Evolutionary conservation across 2,329 filamentous ascomycete genomes (phyloP).

Genomic region (Zasmidium angulare): DNA sequence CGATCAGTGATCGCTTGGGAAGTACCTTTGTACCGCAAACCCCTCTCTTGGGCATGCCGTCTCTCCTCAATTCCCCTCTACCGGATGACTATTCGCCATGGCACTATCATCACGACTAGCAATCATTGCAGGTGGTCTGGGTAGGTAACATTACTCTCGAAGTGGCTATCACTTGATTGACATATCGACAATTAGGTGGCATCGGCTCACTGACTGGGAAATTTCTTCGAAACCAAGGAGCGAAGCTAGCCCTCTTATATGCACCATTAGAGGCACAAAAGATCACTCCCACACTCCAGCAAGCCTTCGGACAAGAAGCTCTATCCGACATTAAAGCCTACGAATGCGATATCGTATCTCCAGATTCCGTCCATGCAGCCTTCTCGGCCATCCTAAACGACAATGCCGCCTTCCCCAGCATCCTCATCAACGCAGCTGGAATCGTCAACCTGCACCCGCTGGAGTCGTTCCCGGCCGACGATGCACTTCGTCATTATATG

Average conservation of each 20-base stretch:
- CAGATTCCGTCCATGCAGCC: constrained; percentile 29
- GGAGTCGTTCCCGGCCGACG: constrained; percentile 44
- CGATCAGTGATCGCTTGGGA: too few species aligned
- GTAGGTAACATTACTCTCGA: not conserved
- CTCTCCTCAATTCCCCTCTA: not conserved
- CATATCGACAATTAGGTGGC: constrained; percentile 32
- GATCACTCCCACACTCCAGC: constrained; percentile 38
- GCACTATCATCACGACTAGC: not conserved
- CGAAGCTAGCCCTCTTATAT: constrained; percentile 47
- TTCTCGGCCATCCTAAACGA: constrained; percentile 30
- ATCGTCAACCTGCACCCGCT: constrained; percentile 49
- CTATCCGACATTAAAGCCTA: constrained; percentile 30
- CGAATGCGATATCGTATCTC: constrained; percentile 38
- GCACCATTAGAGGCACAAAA: constrained; percentile 47
- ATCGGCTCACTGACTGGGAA: constrained; percentile 46
- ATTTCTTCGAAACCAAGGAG: constrained; percentile 43
- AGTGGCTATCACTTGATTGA: not conserved
- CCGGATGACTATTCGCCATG: not conserved
- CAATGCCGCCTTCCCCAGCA: constrained; percentile 30
- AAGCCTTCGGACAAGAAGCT: constrained; percentile 35
- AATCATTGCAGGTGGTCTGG: not conserved
- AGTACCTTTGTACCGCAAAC: not conserved
- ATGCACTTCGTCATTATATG: constrained; percentile 45
- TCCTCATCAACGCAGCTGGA: constrained; percentile 38
- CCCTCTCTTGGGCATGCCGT: not conserved